Evolutionary conservation across 2,329 filamentous ascomycete species (phyloP).

Genomic region (Ophiocordyceps australis): DNA sequence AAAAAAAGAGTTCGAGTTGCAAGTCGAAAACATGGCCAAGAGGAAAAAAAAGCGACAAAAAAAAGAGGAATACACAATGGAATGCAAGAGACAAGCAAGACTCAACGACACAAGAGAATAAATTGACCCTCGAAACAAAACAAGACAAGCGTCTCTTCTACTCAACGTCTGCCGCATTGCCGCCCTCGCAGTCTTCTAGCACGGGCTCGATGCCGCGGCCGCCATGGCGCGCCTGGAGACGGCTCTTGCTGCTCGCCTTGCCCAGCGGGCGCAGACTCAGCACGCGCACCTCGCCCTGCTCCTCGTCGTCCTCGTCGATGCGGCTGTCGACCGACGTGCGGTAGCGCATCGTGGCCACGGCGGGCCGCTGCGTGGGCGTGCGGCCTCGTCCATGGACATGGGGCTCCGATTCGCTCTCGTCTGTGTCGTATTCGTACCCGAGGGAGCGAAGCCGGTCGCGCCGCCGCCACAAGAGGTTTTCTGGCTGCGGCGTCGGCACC

Average conservation of each 20-base stretch:
- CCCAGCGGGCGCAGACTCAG: neutral
- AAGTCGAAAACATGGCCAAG: too few relatives aligned
- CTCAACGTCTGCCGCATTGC: conserved; percentile 1
- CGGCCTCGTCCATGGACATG: neutral
- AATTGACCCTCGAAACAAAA: too few relatives aligned
- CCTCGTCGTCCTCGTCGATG: neutral
- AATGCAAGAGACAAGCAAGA: too few relatives aligned
- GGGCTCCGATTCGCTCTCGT: conserved; percentile 2
- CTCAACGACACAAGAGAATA: too few relatives aligned
- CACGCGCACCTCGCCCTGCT: neutral
- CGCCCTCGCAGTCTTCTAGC: conserved; percentile 1
- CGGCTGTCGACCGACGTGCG: neutral
- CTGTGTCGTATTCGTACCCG: conserved; percentile 9
- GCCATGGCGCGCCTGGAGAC: neutral
- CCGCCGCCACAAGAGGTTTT: too few relatives aligned
- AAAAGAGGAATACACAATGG: too few relatives aligned
- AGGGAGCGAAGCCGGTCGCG: conserved; percentile 7
- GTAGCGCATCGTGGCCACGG: neutral
- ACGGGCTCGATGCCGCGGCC: conserved; percentile 1
- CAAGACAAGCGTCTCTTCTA: too few relatives aligned
- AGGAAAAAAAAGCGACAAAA: too few relatives aligned
- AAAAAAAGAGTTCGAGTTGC: too few relatives aligned
- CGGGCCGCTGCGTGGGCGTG: neutral
- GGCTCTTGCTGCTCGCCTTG: neutral
- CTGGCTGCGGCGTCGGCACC: too few relatives aligned